Evolutionary conservation across 352 stramenopile genomes (phyloP).

Genomic region (Pythium guiyangense): DNA sequence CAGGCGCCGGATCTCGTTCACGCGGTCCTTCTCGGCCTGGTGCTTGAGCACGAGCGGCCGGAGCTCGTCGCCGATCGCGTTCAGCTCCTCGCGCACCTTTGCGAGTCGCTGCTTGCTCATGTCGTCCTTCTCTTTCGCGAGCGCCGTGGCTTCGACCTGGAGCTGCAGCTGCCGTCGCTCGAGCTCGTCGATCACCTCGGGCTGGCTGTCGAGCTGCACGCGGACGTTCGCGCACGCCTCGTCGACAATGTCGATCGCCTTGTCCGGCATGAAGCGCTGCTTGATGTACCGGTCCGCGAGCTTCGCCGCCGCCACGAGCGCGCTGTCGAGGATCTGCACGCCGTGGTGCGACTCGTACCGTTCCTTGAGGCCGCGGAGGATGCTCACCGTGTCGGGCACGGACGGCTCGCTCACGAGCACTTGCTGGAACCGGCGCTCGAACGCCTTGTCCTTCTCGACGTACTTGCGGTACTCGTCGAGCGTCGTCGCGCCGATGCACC

Average conservation of each 20-base stretch:
- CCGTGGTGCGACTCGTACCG: slow-evolving; percentile 97
- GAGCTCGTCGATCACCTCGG: slow-evolving; percentile 95
- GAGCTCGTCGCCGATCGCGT: slow-evolving; percentile 89
- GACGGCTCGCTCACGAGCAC: slow-evolving; percentile 93
- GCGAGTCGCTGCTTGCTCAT: slow-evolving; percentile 89
- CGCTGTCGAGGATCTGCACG: slow-evolving; percentile 92
- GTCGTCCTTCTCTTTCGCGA: slow-evolving; percentile 93
- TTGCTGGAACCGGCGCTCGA: slow-evolving; percentile 97
- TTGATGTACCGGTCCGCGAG: slow-evolving; percentile 94
- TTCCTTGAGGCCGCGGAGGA: slow-evolving; percentile 94
- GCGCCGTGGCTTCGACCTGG: slow-evolving; percentile 93
- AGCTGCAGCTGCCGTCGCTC: slow-evolving; percentile 93
- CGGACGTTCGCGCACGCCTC: slow-evolving; percentile 92
- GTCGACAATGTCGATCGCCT: slow-evolving; percentile 94
- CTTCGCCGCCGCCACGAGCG: slow-evolving; percentile 93
- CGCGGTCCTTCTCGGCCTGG: slow-evolving; percentile 89
- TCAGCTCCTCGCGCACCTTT: slow-evolving; percentile 90
- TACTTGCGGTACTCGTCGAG: slow-evolving; percentile 97
- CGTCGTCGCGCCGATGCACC: slow-evolving; percentile 97
- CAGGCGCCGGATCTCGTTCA: slow-evolving; percentile 91
- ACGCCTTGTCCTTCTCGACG: slow-evolving; percentile 98
- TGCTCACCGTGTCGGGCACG: slow-evolving; percentile 94
- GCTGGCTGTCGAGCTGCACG: slow-evolving; percentile 93
- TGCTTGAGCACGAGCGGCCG: slow-evolving; percentile 89
- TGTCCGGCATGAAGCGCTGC: slow-evolving; percentile 91